phyloP scores from a whole-genome alignment of 345 rosid species.

The Camelina laxa region DNA sequence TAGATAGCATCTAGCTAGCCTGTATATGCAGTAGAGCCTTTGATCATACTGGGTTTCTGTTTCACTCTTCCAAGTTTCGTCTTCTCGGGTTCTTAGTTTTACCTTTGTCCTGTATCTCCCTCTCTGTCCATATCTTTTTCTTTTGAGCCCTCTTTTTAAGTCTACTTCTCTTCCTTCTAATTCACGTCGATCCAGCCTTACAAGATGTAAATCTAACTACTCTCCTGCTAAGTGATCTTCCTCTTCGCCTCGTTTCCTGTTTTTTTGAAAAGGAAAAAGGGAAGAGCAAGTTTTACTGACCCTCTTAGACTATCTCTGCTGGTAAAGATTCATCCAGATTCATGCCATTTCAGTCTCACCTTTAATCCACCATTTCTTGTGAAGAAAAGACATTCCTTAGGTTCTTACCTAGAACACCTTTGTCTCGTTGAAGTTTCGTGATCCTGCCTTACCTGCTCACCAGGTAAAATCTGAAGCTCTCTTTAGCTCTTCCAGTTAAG shows the following conservation, averaged over 20 bases:
- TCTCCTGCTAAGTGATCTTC: constrained; percentile 44
- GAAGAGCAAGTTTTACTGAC: constrained; percentile 47
- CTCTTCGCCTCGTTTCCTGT: constrained; percentile 56
- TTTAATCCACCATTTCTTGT: neutral
- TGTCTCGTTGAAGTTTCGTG: constrained; percentile 26
- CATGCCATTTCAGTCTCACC: constrained; percentile 12
- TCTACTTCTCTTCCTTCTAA: constrained; percentile 35
- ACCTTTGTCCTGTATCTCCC: constrained; percentile 16
- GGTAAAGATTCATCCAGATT: constrained; percentile 25
- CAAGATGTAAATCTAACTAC: constrained; percentile 35
- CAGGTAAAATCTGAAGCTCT: constrained; percentile 33
- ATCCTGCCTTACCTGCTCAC: constrained; percentile 36
- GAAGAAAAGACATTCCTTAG: constrained; percentile 32
- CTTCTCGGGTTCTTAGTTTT: constrained; percentile 19
- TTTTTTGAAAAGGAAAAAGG: constrained; percentile 72
- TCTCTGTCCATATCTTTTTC: constrained; percentile 32
- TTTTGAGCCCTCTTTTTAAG: constrained; percentile 17
- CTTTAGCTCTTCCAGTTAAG: neutral
- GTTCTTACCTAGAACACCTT: constrained; percentile 23
- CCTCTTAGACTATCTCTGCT: constrained; percentile 36
- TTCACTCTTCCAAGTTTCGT: constrained; percentile 10
- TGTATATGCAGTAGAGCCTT: constrained; percentile 49
- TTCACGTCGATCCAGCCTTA: constrained; percentile 34
- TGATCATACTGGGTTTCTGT: constrained; percentile 34
- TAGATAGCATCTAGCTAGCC: constrained; percentile 40